phyloP scores from a whole-genome alignment of 139 green algal species.

The Coelastrella sp. region DNA sequence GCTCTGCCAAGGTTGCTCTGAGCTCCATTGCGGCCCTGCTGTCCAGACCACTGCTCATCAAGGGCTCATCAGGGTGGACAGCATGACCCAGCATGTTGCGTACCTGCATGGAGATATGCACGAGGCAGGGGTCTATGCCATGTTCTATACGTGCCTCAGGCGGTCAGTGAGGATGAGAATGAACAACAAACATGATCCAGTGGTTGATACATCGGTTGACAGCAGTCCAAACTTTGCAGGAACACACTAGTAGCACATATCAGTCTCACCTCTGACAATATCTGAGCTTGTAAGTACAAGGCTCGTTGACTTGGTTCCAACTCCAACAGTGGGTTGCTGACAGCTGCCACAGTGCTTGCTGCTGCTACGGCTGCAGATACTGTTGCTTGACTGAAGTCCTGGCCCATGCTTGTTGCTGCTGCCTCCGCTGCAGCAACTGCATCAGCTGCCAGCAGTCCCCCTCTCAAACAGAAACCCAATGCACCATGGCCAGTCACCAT shows the following conservation, averaged over 20 bases:
- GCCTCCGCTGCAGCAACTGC: conserved; percentile 17
- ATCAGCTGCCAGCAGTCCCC: conserved; percentile 19
- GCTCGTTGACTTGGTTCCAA: conserved; percentile 71
- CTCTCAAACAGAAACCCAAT: conserved; percentile 6
- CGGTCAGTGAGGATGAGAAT: neutral
- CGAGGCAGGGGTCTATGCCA: too few species aligned
- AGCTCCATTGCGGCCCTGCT: conserved; percentile 80
- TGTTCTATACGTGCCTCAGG: too few species aligned
- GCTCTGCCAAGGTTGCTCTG: conserved; percentile 55
- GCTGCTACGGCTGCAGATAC: conserved; percentile 30
- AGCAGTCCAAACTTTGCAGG: too few species aligned
- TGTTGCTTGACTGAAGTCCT: neutral
- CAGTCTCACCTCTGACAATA: conserved; percentile 74
- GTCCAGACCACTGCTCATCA: conserved; percentile 89
- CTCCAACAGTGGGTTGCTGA: conserved; percentile 65
- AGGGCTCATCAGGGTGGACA: conserved; percentile 58
- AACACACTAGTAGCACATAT: neutral
- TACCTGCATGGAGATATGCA: conserved; percentile 43
- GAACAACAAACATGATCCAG: neutral
- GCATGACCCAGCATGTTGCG: conserved; percentile 57
- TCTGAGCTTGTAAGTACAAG: conserved; percentile 74
- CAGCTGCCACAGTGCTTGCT: conserved; percentile 34
- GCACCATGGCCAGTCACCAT: neutral
- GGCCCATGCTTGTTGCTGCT: neutral
- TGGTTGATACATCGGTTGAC: too few species aligned